These are phyloP conservation scores for Cladosporium sp. DNA, from an alignment of 2,329 filamentous ascomycete species.

Conservation along the genomic window DNA sequence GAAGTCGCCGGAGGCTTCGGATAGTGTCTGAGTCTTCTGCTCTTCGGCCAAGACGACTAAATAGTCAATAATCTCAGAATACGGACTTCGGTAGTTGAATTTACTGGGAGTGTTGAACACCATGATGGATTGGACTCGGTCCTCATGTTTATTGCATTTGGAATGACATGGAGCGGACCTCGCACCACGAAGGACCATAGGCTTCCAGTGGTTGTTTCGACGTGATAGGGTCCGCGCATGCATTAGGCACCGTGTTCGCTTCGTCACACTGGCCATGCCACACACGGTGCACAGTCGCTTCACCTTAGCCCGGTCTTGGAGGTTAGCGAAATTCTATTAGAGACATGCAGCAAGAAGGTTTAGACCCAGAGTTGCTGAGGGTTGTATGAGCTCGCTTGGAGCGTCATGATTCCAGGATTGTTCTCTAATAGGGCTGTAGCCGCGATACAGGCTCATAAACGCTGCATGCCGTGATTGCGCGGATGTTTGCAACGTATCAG, in stretches of 20 bases:
- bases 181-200: background rate
- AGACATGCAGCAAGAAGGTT: background rate
- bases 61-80: background rate
- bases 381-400: background rate
- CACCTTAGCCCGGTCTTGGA: background rate
- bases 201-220: background rate
- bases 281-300: background rate
- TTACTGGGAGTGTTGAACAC: background rate
- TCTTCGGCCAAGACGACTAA: background rate
- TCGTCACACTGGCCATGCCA: background rate
- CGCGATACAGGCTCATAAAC: background rate
- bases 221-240: background rate
- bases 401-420: background rate
- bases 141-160: background rate
- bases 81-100: background rate
- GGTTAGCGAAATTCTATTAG: background rate
- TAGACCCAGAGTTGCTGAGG: background rate
- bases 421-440: background rate
- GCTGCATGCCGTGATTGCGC: background rate
- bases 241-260: background rate
- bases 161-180: background rate
- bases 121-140: background rate
- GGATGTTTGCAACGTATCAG: background rate
- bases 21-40: background rate
- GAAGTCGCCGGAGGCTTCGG: background rate